Percentiles rank a stretch among this genome's conserved stretches.
Conservation (phyloP, 495 filamentous ascomycete genomes). For the Copromyces sp. region DNA sequence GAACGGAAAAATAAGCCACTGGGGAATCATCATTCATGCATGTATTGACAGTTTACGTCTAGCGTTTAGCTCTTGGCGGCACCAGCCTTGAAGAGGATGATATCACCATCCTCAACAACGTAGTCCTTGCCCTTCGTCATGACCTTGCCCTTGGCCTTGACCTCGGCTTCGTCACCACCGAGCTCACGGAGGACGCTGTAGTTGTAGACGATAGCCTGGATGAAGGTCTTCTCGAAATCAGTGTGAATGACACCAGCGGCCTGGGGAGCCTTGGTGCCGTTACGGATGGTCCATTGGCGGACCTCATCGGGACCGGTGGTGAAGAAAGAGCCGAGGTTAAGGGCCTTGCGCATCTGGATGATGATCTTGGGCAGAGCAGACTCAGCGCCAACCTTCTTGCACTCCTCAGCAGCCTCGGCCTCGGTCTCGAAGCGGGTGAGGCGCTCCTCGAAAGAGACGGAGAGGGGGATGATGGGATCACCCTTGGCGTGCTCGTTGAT, state of each 20-base stretch:
- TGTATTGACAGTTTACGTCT: neutral
- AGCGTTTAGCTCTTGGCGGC: conserved; percentile 64
- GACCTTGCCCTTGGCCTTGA: conserved; percentile 90
- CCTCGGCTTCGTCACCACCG: conserved; percentile 77
- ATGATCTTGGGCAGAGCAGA: conserved; percentile 90
- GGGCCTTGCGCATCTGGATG: conserved; percentile 81
- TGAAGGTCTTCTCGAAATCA: conserved; percentile 99
- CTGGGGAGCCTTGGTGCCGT: conserved; percentile 91
- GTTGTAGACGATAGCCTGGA: conserved; percentile 90
- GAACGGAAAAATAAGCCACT: neutral
- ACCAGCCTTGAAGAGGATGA: conserved; percentile 87
- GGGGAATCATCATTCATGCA: neutral
- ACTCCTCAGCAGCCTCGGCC: conserved; percentile 72
- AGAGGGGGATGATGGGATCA: conserved; percentile 87
- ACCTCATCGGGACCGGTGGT: conserved; percentile 96
- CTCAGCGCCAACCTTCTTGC: conserved; percentile 78
- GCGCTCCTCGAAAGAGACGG: conserved; percentile 84
- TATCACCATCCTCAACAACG: conserved; percentile 67
- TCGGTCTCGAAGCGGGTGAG: conserved; percentile 69
- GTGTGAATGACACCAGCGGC: conserved; percentile 97
- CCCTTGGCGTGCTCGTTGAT: conserved; percentile 80
- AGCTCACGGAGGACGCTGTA: conserved; percentile 67
- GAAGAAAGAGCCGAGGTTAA: conserved; percentile 92
- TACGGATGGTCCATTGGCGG: conserved; percentile 95
- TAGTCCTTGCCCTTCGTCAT: conserved; percentile 99